phyloP scores from a whole-genome alignment of 2,329 filamentous ascomycete genomes.

The Chrysoporthe deuterocubensis region DNA sequence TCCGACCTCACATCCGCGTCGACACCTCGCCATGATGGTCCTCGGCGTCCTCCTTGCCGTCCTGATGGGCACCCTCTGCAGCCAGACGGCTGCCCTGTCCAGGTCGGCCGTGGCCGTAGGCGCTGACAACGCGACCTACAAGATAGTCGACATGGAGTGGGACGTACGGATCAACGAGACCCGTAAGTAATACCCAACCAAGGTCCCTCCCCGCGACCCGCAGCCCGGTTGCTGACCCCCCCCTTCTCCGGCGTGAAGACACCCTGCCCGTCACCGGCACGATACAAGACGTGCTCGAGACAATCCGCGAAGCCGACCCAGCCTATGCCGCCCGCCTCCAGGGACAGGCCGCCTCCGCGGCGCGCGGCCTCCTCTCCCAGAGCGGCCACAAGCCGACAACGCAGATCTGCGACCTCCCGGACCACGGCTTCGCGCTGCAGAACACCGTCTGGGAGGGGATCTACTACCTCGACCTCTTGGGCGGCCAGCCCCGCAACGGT shows the following conservation, averaged over 20 bases:
- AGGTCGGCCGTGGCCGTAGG: not conserved
- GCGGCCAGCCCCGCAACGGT: constrained; percentile 25
- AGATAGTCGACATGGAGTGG: not conserved
- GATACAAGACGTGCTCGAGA: not conserved
- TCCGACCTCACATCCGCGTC: not conserved
- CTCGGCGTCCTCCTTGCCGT: not conserved
- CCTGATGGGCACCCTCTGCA: not conserved
- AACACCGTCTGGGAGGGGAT: constrained; percentile 20
- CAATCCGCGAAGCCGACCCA: not conserved
- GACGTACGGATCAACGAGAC: not conserved
- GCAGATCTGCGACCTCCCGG: not conserved
- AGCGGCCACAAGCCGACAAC: not conserved
- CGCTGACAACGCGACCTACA: constrained; percentile 1
- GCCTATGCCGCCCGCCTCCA: not conserved
- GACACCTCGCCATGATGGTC: not conserved
- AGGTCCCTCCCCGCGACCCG: not conserved
- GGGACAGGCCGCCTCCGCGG: not conserved
- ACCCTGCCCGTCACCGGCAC: not conserved
- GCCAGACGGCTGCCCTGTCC: not conserved
- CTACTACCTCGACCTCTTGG: constrained; percentile 25
- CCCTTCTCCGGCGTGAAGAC: not conserved
- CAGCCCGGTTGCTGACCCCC: not conserved
- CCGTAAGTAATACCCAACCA: constrained; percentile 18
- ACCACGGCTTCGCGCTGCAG: not conserved
- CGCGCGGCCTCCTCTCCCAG: not conserved